Conservation (phyloP, 345 rosid genomes). For the Eucalyptus marginata region DNA sequence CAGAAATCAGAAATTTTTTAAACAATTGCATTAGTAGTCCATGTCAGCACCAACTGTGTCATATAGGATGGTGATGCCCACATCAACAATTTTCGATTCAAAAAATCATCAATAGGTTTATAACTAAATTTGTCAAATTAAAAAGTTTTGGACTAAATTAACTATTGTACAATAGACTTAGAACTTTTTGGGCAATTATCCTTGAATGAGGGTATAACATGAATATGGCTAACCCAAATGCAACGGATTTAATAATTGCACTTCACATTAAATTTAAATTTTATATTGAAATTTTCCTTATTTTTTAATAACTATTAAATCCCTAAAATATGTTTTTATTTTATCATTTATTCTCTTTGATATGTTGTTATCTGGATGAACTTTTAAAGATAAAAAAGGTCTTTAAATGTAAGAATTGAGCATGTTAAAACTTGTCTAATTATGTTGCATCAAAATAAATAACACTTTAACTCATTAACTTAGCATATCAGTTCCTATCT, state of each 20-base stretch:
- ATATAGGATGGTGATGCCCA: not conserved
- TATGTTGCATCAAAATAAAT: not conserved
- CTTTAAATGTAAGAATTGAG: not conserved
- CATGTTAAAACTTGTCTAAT: not conserved
- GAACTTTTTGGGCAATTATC: not conserved
- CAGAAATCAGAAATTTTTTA: accelerated
- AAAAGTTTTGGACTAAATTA: not conserved
- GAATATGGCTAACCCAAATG: not conserved
- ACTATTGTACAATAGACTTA: not conserved
- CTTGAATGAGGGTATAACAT: not conserved
- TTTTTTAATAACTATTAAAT: not conserved
- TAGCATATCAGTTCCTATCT: not conserved
- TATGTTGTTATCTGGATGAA: not conserved
- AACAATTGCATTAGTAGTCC: not conserved
- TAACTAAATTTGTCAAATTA: not conserved
- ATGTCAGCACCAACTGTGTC: not conserved
- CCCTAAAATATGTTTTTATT: not conserved
- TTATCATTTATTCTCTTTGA: not conserved
- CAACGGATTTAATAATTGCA: not conserved
- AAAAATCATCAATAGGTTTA: not conserved
- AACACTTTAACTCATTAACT: not conserved
- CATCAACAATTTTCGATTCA: not conserved
- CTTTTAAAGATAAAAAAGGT: not conserved
- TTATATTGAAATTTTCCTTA: not conserved
- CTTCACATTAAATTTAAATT: not conserved